phyloP scores from a whole-genome alignment of 352 stramenopile genomes.

The Vaucheria bursata region DNA sequence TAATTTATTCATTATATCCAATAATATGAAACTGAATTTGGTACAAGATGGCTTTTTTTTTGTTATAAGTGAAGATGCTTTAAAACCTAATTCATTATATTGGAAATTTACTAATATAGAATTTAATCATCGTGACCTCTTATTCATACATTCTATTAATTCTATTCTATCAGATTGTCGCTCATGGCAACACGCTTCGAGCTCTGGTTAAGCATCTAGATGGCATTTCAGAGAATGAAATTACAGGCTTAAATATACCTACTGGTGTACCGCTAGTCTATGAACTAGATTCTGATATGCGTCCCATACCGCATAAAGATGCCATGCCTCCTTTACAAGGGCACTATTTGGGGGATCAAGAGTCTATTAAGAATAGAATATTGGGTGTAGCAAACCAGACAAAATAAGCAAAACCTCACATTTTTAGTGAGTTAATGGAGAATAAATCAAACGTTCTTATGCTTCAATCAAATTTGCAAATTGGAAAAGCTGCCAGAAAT shows the following conservation, averaged over 20 bases:
- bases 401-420: slow-evolving; percentile 22
- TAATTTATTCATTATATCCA: too few species aligned
- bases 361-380: slow-evolving; percentile 87
- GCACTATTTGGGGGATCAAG: slow-evolving; percentile 82
- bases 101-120: too few species aligned
- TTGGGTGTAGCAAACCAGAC: slow-evolving; percentile 39
- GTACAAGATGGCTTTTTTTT: too few species aligned
- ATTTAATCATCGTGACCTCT: too few species aligned
- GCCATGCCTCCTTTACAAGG: slow-evolving; percentile 69
- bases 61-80: too few species aligned
- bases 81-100: too few species aligned
- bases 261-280: slow-evolving; percentile 90
- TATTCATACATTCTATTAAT: too few species aligned
- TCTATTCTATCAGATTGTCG: slow-evolving; percentile 82
- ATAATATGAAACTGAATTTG: too few species aligned
- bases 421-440: not conserved
- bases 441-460: too few species aligned
- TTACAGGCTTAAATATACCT: slow-evolving; percentile 87
- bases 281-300: slow-evolving; percentile 90
- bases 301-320: slow-evolving; percentile 76
- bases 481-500: too few species aligned
- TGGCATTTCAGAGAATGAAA: slow-evolving; percentile 87
- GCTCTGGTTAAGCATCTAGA: slow-evolving; percentile 86
- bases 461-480: too few species aligned
- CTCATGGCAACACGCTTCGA: slow-evolving; percentile 93